Conservation (phyloP, 2,329 filamentous ascomycete genomes). For the Ophiostoma australiae region DNA sequence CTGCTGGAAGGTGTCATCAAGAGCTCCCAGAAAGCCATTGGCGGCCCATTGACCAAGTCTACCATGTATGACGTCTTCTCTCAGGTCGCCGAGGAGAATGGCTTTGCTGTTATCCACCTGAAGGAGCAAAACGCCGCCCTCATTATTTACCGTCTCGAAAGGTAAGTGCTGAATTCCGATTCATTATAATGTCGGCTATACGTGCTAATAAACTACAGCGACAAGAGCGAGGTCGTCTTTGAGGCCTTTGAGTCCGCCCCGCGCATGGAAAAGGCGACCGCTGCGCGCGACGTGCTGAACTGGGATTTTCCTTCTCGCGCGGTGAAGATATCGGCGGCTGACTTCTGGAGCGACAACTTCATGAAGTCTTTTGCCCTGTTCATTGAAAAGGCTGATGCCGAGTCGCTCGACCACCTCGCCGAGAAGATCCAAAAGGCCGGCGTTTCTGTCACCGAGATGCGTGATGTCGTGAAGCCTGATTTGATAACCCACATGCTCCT, state of each 20-base stretch:
- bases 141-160: constrained; percentile 29
- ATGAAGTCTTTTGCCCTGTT: constrained; percentile 46
- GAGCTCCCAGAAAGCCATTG: background rate
- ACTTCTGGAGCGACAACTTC: constrained; percentile 38
- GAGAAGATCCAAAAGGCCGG: constrained; percentile 50
- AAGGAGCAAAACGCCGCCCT: constrained; percentile 34
- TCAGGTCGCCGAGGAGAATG: background rate
- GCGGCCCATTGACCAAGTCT: background rate
- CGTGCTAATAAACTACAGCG: background rate
- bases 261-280: constrained; percentile 48
- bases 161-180: background rate
- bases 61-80: background rate
- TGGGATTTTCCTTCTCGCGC: constrained; percentile 58
- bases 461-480: constrained; percentile 54
- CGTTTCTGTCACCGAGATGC: constrained; percentile 44
- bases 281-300: constrained; percentile 46
- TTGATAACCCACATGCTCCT: constrained; percentile 58
- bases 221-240: constrained; percentile 33
- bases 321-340: constrained; percentile 41
- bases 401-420: constrained; percentile 42
- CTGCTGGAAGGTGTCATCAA: background rate
- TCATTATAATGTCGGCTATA: background rate
- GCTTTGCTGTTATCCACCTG: constrained; percentile 21
- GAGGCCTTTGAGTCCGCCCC: constrained; percentile 58
- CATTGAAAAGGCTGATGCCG: constrained; percentile 50